phyloP scores from a whole-genome alignment of 805 yeast species.

The Yarrowia sp. region DNA sequence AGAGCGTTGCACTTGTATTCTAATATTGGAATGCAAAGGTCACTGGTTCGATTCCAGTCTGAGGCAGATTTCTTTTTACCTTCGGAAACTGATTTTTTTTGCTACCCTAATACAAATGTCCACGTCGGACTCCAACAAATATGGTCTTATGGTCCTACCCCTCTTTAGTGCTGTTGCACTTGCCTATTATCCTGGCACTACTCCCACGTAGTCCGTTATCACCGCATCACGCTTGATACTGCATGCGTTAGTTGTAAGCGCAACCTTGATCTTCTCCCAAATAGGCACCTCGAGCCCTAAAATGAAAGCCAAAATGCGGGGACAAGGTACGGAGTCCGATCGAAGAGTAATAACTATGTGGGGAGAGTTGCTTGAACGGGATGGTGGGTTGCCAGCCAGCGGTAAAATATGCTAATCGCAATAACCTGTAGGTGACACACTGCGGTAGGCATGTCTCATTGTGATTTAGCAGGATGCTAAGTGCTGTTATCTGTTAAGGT shows the following conservation, averaged over 20 bases:
- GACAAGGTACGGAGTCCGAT: conserved; percentile 1
- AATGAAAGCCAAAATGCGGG: conserved; percentile 40
- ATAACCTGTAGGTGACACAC: conserved; percentile 21
- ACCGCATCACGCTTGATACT: conserved; percentile 1
- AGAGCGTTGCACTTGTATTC: conserved; percentile 39
- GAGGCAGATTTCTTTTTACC: conserved; percentile 13
- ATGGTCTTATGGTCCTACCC: neutral
- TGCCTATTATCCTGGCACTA: neutral
- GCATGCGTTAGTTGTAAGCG: conserved; percentile 60
- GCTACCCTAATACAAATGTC: neutral
- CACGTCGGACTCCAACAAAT: no score
- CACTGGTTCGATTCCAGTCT: conserved; percentile 40
- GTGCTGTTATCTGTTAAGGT: neutral
- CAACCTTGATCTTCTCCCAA: conserved; percentile 56
- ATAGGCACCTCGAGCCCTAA: conserved; percentile 58
- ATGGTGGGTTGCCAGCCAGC: neutral
- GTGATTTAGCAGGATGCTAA: neutral
- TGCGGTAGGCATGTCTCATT: neutral
- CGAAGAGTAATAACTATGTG: neutral
- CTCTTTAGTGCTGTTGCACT: neutral
- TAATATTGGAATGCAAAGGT: conserved; percentile 35
- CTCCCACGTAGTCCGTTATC: conserved; percentile 3
- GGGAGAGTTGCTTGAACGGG: conserved; percentile 3
- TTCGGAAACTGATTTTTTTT: neutral
- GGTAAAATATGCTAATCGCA: neutral